Conservation (phyloP, 2,329 filamentous ascomycete species). For the Microdochium paspali region DNA sequence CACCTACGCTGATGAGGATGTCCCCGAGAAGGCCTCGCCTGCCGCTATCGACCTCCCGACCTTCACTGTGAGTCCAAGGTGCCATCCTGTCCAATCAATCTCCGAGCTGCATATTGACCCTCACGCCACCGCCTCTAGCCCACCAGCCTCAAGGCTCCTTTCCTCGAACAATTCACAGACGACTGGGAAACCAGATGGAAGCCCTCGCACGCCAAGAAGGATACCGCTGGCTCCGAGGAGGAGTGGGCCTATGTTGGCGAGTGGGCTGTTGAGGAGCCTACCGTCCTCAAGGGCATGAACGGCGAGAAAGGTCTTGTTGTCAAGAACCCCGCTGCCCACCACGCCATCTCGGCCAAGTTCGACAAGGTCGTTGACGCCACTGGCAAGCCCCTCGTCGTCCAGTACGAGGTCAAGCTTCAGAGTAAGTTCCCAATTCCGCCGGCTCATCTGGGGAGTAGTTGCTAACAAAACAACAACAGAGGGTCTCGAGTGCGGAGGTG, state of each 20-base stretch:
- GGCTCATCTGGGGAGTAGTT: conserved; percentile 6
- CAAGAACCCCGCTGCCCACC: conserved; percentile 96
- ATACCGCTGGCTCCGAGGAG: conserved; percentile 67
- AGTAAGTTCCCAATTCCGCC: conserved; percentile 46
- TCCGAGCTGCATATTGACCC: not conserved
- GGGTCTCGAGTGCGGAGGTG: conserved; percentile 93
- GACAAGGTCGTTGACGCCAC: conserved; percentile 94
- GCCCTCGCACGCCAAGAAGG: conserved; percentile 94
- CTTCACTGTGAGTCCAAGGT: conserved; percentile 65
- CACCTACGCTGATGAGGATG: conserved; percentile 58
- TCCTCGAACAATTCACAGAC: conserved; percentile 97
- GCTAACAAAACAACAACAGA: conserved; percentile 43
- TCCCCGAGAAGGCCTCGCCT: conserved; percentile 34
- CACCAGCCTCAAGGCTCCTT: conserved; percentile 78
- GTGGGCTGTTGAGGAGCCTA: conserved; percentile 94
- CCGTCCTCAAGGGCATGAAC: conserved; percentile 81
- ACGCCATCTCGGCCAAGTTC: conserved; percentile 99
- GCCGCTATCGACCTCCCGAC: conserved; percentile 59
- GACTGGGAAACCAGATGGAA: conserved; percentile 94
- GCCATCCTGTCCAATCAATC: not conserved
- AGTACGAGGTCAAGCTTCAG: conserved; percentile 99
- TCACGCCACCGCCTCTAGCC: conserved; percentile 47
- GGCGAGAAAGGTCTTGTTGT: conserved; percentile 95
- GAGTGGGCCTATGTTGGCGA: conserved; percentile 97
- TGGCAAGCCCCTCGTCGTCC: conserved; percentile 91